Conservation (phyloP, 768 basidiomycete species). For the Lentinula boryana region DNA sequence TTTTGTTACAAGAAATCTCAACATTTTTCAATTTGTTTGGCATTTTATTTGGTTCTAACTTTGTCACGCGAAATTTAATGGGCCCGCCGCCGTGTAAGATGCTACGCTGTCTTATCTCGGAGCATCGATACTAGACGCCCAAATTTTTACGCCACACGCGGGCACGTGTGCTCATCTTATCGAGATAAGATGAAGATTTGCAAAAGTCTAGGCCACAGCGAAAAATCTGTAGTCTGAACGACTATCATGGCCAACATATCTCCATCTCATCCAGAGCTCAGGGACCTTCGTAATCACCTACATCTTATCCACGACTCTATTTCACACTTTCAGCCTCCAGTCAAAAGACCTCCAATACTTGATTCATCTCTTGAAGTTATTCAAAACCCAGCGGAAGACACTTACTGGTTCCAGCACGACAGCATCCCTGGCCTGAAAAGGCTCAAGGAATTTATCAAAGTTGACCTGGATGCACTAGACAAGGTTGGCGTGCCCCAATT, state of each 20-base stretch:
- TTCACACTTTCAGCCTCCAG: slow-evolving; percentile 7
- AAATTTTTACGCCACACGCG: not conserved
- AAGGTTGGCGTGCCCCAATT: slow-evolving; percentile 26
- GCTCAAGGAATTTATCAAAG: slow-evolving; percentile 36
- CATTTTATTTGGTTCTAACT: not conserved
- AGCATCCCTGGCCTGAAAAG: slow-evolving; percentile 40
- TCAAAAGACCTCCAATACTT: slow-evolving; percentile 28
- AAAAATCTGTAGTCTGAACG: not conserved
- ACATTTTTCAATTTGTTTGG: too few species aligned
- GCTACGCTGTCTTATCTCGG: too few species aligned
- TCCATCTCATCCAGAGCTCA: not conserved
- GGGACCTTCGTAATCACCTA: slow-evolving; percentile 2
- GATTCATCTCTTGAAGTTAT: slow-evolving; percentile 34
- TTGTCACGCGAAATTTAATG: not conserved
- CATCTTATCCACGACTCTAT: slow-evolving; percentile 6
- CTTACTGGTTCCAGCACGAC: slow-evolving; percentile 36
- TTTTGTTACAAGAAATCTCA: too few species aligned
- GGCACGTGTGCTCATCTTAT: not conserved
- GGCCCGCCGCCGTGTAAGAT: not conserved
- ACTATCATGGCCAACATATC: not conserved
- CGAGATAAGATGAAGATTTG: too few species aligned
- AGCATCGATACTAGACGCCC: not conserved
- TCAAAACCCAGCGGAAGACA: slow-evolving; percentile 28
- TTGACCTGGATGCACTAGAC: slow-evolving; percentile 38
- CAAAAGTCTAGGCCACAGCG: not conserved